Conservation (phyloP, 768 basidiomycete species). For the Mycena belliarum region DNA sequence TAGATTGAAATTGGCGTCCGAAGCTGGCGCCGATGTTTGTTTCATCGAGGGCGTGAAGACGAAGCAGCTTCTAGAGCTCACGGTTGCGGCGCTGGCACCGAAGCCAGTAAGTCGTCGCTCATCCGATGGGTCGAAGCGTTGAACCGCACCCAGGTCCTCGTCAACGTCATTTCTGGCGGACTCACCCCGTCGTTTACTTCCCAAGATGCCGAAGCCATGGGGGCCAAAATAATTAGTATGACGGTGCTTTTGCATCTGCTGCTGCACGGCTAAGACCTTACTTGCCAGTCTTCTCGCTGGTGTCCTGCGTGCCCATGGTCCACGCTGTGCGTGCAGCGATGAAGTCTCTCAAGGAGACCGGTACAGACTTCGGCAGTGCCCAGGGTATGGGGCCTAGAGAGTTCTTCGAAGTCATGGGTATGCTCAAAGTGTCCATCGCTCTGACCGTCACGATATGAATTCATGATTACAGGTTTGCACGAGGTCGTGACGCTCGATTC, state of each 20-base stretch:
- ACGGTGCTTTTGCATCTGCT: slow-evolving; percentile 23
- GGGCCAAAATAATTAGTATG: slow-evolving; percentile 76
- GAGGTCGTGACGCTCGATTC: slow-evolving; percentile 11
- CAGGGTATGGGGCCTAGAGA: slow-evolving; percentile 75
- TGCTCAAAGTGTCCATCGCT: slow-evolving; percentile 18
- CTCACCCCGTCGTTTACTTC: slow-evolving; percentile 74
- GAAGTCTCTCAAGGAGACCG: slow-evolving; percentile 73
- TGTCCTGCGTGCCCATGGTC: slow-evolving; percentile 74
- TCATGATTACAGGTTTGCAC: background rate
- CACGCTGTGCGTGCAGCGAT: slow-evolving; percentile 81
- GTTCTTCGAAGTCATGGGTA: slow-evolving; percentile 80
- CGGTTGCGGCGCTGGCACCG: slow-evolving; percentile 67
- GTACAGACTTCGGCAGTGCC: slow-evolving; percentile 63
- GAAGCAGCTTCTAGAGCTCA: slow-evolving; percentile 60
- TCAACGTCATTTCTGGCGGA: slow-evolving; percentile 80
- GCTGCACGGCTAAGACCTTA: background rate
- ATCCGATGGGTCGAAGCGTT: background rate
- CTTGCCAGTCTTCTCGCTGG: slow-evolving; percentile 66
- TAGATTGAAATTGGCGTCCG: slow-evolving; percentile 68
- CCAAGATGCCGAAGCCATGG: slow-evolving; percentile 65
- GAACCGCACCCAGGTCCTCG: slow-evolving; percentile 52
- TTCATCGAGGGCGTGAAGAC: slow-evolving; percentile 81
- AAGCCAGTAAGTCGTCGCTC: slow-evolving; percentile 52
- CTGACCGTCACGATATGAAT: background rate
- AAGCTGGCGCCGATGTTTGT: slow-evolving; percentile 76